Base-by-base conservation (phyloP, 345 rosid species). In the Zanthoxylum bungeanum region DNA sequence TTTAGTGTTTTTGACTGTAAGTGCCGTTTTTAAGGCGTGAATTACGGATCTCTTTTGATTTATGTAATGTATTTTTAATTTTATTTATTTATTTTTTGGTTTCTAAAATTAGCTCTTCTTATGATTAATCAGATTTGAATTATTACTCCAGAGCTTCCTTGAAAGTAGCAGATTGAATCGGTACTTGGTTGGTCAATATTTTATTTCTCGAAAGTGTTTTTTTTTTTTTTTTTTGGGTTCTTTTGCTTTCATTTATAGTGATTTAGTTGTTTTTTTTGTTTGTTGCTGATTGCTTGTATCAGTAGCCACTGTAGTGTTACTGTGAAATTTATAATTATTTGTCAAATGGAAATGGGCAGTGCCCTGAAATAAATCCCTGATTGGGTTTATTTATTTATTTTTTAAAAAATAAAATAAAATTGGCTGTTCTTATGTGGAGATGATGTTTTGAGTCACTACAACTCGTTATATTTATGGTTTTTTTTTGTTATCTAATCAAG, bases 1-100 rank as follows among this genome's bases (percentile, higher is more conserved):
- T 27, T 37, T 47, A 68, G 67, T 37, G 56, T 65, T 72, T 44
- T 78, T 60, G 65, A 73, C 79, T 66, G 66, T n/a, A 46, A 39
- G 61, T 71, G 31, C 76, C 75, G 66, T 59, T 64, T 65, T 75
- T 52, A 19, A 33, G 79, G 88, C 86, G 44, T 44, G 75, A 63
- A 60, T 74, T 77, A 85, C 85, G 98, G 97, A 91, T 88, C 89
- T 77, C 37, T 76, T 55, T 77, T 75, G 79, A 75, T 81, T 59
- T 42, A 60, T 71, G 69, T 49, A 57, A 3, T 75, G 73, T 34
- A 44, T 57, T 73, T 52, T 40, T 36, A 27, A 59, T 73, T 81
- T 33, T 36, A 30, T 50, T 49, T 60, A 75, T 78, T 78, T 80
- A 71, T 71, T 73, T 71, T 73, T 75, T 79, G 74, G 75, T 72